These are phyloP conservation scores for Escallonia rubra DNA, from an alignment of 129 eudicot genomes.

Conservation along the genomic window DNA sequence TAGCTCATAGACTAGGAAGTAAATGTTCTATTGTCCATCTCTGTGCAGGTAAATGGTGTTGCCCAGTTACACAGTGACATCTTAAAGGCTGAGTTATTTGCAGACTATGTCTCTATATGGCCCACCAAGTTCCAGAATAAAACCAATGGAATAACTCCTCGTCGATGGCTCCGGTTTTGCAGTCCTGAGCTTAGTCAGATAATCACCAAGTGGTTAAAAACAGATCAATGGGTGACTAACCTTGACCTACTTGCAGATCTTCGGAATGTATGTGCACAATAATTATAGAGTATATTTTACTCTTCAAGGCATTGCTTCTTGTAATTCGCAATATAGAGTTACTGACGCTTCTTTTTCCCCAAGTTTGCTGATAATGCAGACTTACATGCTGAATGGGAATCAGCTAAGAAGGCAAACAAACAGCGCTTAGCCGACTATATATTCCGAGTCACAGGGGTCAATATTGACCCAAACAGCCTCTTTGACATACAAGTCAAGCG, in stretches of 20 bases:
- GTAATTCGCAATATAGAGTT: constrained; percentile 4
- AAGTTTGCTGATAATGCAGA: constrained; percentile 89
- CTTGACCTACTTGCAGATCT: constrained; percentile 83
- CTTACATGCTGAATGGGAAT: constrained; percentile 87
- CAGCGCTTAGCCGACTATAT: constrained; percentile 69
- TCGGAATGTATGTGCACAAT: constrained; percentile 54
- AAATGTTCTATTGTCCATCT: constrained; percentile 8
- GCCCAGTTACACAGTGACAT: constrained; percentile 99
- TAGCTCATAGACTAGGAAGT: neutral
- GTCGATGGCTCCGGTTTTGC: constrained; percentile 95
- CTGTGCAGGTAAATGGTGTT: constrained; percentile 90
- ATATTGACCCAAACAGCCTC: constrained; percentile 83
- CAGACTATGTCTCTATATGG: constrained; percentile 93
- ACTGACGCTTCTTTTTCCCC: constrained; percentile 15
- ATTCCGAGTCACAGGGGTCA: constrained; percentile 77
- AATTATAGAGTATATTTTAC: neutral
- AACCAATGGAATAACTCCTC: constrained; percentile 99
- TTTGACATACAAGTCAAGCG: constrained; percentile 99
- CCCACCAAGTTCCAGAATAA: constrained; percentile 96
- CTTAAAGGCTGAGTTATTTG: constrained; percentile 74
- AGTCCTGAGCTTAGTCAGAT: constrained; percentile 92
- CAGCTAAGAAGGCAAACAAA: constrained; percentile 95
- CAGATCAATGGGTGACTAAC: constrained; percentile 95
- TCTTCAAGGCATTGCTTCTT: neutral
- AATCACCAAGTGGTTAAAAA: constrained; percentile 95